These are phyloP conservation scores for Phaeosphaeriaceae sp. DNA, from an alignment of 2,329 filamentous ascomycete genomes.

Conservation along the genomic window DNA sequence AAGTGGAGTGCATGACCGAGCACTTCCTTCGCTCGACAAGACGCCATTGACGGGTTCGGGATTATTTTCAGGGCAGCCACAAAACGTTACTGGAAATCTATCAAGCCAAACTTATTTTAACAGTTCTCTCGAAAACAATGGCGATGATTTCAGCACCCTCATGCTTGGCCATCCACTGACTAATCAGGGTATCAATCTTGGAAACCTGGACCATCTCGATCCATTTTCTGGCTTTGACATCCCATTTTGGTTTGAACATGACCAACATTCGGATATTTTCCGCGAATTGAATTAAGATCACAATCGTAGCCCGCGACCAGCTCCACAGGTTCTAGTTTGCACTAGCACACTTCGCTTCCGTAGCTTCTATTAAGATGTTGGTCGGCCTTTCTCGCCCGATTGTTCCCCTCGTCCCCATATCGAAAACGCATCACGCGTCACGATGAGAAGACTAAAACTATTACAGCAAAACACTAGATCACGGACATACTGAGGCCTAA, in stretches of 20 bases:
- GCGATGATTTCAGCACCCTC: conserved; percentile 15
- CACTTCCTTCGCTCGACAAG: background rate
- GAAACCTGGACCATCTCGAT: conserved; percentile 23
- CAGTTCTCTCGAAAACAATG: conserved; percentile 7
- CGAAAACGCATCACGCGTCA: too few relatives aligned
- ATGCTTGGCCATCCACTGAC: conserved; percentile 5
- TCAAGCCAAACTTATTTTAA: background rate
- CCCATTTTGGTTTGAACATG: conserved; percentile 45
- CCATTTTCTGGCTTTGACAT: conserved; percentile 45
- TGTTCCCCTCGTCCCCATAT: too few relatives aligned
- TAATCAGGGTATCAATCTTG: background rate
- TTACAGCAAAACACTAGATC: too few relatives aligned
- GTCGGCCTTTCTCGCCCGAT: too few relatives aligned
- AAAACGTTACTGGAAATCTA: background rate
- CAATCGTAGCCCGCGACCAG: too few relatives aligned
- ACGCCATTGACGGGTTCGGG: background rate
- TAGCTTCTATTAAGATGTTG: too few relatives aligned
- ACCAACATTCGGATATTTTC: conserved; percentile 36
- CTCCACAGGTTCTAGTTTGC: too few relatives aligned
- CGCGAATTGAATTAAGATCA: conserved; percentile 6
- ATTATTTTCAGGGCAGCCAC: background rate
- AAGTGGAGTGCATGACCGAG: background rate
- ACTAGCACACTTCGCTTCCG: too few relatives aligned
- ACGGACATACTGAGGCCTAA: background rate
- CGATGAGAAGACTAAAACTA: too few relatives aligned